Evolutionary conservation across 208 protist genomes (phyloP).

Genomic region (Tetramitus jugosus): DNA sequence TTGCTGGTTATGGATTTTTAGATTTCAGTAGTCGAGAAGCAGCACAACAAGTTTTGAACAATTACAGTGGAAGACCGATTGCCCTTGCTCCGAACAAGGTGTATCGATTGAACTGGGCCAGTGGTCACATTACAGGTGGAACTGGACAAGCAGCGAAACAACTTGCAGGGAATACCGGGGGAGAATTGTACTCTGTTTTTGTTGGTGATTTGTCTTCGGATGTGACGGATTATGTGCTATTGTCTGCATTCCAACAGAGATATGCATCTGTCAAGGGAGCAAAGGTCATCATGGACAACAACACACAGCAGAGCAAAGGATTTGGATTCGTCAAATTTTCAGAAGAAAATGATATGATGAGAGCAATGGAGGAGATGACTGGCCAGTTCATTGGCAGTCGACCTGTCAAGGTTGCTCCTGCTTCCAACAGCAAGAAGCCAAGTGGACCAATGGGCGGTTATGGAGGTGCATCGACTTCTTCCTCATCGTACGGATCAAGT

Average conservation of each 20-base stretch:
- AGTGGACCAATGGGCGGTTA: background rate
- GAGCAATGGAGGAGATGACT: background rate
- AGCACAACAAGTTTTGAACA: background rate
- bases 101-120: conserved; percentile 20
- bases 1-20: conserved; percentile 15
- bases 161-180: background rate
- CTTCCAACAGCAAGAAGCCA: background rate
- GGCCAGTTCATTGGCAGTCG: background rate
- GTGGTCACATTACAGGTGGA: too few species aligned
- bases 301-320: background rate
- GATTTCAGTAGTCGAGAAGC: conserved; percentile 1
- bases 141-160: background rate
- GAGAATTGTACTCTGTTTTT: conserved; percentile 8
- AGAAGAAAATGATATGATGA: background rate
- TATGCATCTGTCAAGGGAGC: background rate
- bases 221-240: conserved; percentile 12
- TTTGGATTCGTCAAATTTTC: conserved; percentile 19
- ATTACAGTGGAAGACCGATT: background rate
- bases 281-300: conserved; percentile 12
- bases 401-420: conserved; percentile 13
- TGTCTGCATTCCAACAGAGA: background rate
- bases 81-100: background rate
- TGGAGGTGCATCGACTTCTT: background rate
- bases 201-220: conserved; percentile 20
- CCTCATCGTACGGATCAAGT: background rate